Base-by-base conservation (phyloP, 805 yeast genomes). In the Candida multigemmis region DNA sequence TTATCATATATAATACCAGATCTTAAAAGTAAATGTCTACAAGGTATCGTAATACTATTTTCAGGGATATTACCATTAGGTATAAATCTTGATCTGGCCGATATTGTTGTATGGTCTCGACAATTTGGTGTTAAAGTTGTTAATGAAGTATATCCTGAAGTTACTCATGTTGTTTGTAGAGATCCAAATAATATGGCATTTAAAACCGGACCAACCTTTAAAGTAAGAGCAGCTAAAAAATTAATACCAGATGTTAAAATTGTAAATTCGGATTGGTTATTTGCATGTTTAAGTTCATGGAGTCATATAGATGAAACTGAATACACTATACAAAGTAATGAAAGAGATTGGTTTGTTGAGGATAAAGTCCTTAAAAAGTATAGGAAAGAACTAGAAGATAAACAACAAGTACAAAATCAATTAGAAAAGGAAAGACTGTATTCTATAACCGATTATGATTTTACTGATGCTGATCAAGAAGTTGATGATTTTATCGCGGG, bases 61-160 rank as follows among this genome's bases (percentile, higher is more conserved):
- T 80, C 94, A 4, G 96, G 97, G 0, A 65, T 89, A n/a, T 67
- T 91, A 13, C 96, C 96, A 1, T 47, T 84, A n/a, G 91, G 91
- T 2, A 65, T 77, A 8, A 68, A 74, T 29, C 55, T 82, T 11
- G 77, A 79, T 27, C 56, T 66, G 18, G 91, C 93, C 4, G 95
- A 85, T 46, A 82, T 91, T 23, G 96, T 87, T 2, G 73, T 78
- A 13, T 89, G 97, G 96, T 82, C 89, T 8, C 70, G 71, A 26
- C 83, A 87, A 29, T 89, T 89, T 63, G 98, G 98, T 1, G 96
- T 95, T 0, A 63, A 63, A 2, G 86, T 89, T 6, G 79, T 79
- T 1, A 62, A 75, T 3, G 86, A 83, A 31, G 76, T 81, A 14
- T 64, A 70, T 24, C 71, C 74, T 11, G 59, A 71, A 1, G 87